Percentiles rank a stretch among this genome's conserved stretches.
phyloP scores from a whole-genome alignment of 768 basidiomycete genomes.

The Pilatotrama ljubarskyi region DNA sequence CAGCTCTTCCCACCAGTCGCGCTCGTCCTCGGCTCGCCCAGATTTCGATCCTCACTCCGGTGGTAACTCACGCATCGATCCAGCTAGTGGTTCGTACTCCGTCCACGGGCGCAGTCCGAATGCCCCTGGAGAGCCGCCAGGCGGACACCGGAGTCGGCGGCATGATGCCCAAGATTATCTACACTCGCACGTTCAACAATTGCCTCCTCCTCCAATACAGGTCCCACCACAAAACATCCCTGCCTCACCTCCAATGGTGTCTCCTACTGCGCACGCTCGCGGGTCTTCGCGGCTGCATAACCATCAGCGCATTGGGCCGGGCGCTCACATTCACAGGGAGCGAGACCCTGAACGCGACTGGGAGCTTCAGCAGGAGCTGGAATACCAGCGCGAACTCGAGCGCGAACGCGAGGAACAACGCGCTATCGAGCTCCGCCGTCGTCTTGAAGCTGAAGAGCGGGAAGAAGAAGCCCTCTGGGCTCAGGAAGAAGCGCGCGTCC shows the following conservation, averaged over 20 bases:
- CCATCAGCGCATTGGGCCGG: slow-evolving; percentile 70
- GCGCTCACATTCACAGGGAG: slow-evolving; percentile 50
- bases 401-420: slow-evolving; percentile 27
- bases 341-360: slow-evolving; percentile 44
- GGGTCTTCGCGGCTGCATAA: slow-evolving; percentile 39
- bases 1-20: slow-evolving; percentile 52
- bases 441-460: slow-evolving; percentile 23
- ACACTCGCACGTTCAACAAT: slow-evolving; percentile 25
- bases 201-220: slow-evolving; percentile 36
- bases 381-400: slow-evolving; percentile 27
- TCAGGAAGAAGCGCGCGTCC: slow-evolving; percentile 17
- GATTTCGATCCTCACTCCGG: slow-evolving; percentile 25
- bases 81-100: slow-evolving; percentile 42
- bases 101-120: slow-evolving; percentile 27
- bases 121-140: slow-evolving; percentile 19
- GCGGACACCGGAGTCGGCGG: slow-evolving; percentile 47
- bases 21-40: slow-evolving; percentile 37
- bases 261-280: slow-evolving; percentile 21
- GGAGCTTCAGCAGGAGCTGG: slow-evolving; percentile 27
- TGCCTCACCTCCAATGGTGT: slow-evolving; percentile 36
- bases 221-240: slow-evolving; percentile 25
- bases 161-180: slow-evolving; percentile 47
- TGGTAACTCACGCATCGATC: slow-evolving; percentile 21
- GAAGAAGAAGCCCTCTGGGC: slow-evolving; percentile 23
- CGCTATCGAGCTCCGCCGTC: slow-evolving; percentile 20